Evolutionary conservation across 2,329 filamentous ascomycete genomes (phyloP).

Genomic region (Iodosphaeria phyllophila): DNA sequence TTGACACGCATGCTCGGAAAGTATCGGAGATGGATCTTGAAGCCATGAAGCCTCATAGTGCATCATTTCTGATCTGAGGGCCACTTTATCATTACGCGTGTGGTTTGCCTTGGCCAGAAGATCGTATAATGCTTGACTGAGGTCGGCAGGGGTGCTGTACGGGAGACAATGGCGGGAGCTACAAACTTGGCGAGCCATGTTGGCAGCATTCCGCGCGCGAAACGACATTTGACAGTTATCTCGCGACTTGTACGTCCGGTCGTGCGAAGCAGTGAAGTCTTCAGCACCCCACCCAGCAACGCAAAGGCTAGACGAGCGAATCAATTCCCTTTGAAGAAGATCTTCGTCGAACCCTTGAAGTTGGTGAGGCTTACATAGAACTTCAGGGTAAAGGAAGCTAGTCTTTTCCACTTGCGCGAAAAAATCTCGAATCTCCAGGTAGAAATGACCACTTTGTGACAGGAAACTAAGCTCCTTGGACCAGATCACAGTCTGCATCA

Average conservation of each 20-base stretch:
- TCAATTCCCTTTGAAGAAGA: conserved; percentile 4
- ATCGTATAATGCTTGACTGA: neutral
- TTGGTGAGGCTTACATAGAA: neutral
- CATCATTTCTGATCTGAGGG: too few relatives aligned
- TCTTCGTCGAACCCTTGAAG: conserved; percentile 1
- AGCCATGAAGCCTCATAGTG: too few relatives aligned
- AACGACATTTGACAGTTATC: conserved; percentile 6
- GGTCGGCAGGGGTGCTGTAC: neutral
- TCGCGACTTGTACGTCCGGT: conserved; percentile 14
- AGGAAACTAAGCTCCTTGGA: conserved; percentile 15
- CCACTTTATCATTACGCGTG: neutral
- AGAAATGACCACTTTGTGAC: conserved; percentile 25
- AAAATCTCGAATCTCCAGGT: conserved; percentile 15
- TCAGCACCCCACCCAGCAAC: conserved; percentile 18
- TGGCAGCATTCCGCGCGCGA: conserved; percentile 1
- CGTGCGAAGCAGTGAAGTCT: conserved; percentile 11
- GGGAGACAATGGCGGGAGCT: conserved; percentile 1
- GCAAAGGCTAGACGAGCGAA: conserved; percentile 6
- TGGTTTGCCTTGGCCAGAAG: neutral
- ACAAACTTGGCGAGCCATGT: neutral
- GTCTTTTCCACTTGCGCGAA: conserved; percentile 13
- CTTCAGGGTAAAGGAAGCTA: conserved; percentile 12
- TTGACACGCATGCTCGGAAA: too few relatives aligned
- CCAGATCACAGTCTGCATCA: conserved; percentile 31
- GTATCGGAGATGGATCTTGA: too few relatives aligned